These are phyloP conservation scores for Ajuga reptans DNA, from an alignment of 305 asterid genomes.

Conservation along the genomic window DNA sequence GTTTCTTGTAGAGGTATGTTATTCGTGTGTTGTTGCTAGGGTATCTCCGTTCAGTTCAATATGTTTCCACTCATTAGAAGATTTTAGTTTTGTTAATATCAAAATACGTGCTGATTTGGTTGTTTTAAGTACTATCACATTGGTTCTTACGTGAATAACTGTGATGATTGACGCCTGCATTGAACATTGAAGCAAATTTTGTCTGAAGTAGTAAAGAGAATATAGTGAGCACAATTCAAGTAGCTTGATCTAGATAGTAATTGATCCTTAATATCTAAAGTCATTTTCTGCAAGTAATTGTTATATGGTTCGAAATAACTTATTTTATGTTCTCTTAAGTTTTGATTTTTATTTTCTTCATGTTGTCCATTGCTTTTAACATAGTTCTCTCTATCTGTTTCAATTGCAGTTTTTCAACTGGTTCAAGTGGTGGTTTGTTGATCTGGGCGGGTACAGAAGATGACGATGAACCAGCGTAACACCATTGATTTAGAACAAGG, in stretches of 20 bases:
- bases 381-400: neutral
- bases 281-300: no score
- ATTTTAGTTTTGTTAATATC: neutral
- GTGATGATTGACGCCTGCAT: neutral
- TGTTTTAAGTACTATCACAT: neutral
- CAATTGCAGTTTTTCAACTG: conserved; percentile 21
- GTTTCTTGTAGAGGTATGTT: neutral
- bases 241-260: neutral
- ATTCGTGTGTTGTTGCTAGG: neutral
- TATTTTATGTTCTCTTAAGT: neutral
- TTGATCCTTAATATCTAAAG: neutral
- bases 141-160: neutral
- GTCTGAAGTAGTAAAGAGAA: neutral
- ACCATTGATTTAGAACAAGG: conserved; percentile 62
- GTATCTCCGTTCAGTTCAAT: neutral
- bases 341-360: neutral
- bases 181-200: neutral
- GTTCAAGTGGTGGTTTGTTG: conserved; percentile 15
- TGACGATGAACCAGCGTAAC: conserved; percentile 49
- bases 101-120: neutral
- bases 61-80: neutral
- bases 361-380: neutral
- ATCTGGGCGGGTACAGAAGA: conserved; percentile 19
- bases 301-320: neutral
- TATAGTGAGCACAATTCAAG: neutral